Base-by-base conservation (phyloP, 495 filamentous ascomycete species). In the Trichoderma reesei region DNA sequence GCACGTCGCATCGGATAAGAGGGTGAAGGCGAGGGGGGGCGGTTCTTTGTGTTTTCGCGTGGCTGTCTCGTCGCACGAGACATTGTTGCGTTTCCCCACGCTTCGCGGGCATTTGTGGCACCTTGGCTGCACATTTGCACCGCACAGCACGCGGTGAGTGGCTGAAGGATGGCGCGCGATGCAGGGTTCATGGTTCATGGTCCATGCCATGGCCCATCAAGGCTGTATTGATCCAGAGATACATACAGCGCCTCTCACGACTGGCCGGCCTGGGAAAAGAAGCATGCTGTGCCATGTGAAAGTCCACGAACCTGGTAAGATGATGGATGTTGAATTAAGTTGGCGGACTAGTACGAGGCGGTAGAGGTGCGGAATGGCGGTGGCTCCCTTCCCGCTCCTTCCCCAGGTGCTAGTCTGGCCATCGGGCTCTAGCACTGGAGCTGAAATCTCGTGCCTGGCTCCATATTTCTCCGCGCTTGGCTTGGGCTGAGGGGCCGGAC, bases 11-110 rank as follows among this genome's bases (percentile, higher is more conserved):
- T 34, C 51, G 26, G 31, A 34, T 33, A 26, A 31, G 31, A 14
- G 11, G 26, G 31, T 26, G 26, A 33, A 26, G 26, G 20, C 14
- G 10, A 44, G 41, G 3, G 51, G 51, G 20, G 51, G 51, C 51
- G 9, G 51, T 11, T 34, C 51, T 33, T 56, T 56, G 51, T 56
- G 31, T 56, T 56, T 56, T 56, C 51, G 51, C 51, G 51, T 56
- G 51, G 51, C 51, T 34, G 51, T 33, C 42, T 56, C 31, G 51
- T 56, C 31, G 34, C 51, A 13, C 51, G 10, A 56, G 51, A 56
- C 51, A 56, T 34, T 56, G 1, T 14, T 9, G 7, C 51, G n/a
- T n/a, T 56, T 26, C 51, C 51, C 51, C 51, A 34, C 51, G 51
- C 31, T 26, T 18, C 20, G 51, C 10, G 20, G 31, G 51, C 26